Evolutionary conservation across 2,329 filamentous ascomycete species (phyloP).

Genomic region (Pseudocercospora eumusae): DNA sequence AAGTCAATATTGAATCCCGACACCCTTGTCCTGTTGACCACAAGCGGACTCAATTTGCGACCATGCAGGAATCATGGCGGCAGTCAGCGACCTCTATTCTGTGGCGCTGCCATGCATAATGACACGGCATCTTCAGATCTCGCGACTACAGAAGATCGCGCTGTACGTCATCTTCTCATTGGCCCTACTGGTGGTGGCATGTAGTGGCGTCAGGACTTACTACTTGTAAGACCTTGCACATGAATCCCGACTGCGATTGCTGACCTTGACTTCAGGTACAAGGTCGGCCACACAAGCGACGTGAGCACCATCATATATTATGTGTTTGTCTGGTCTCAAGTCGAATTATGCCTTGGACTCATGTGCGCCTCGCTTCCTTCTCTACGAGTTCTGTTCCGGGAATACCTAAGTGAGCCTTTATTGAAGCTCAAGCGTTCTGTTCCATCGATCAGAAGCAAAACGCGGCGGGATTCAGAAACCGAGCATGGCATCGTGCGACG

Average conservation of each 20-base stretch:
- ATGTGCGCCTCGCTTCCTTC: conserved; percentile 48
- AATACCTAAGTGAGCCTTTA: conserved; percentile 39
- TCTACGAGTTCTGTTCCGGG: conserved; percentile 48
- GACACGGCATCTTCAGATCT: conserved; percentile 49
- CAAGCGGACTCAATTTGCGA: not conserved
- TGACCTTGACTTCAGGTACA: conserved; percentile 11
- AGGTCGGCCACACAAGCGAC: conserved; percentile 41
- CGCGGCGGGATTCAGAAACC: conserved; percentile 18
- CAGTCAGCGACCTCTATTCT: conserved; percentile 45
- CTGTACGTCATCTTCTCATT: conserved; percentile 45
- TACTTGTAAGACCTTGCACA: conserved; percentile 30
- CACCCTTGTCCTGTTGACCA: not conserved
- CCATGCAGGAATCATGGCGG: conserved; percentile 40
- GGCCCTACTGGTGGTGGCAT: conserved; percentile 36
- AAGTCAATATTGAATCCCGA: not conserved
- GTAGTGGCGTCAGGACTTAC: conserved; percentile 41
- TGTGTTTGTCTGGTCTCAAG: conserved; percentile 45
- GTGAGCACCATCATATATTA: conserved; percentile 45
- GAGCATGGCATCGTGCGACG: conserved; percentile 18
- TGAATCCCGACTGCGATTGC: not conserved
- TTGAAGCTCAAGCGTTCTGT: conserved; percentile 20
- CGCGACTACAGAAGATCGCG: conserved; percentile 47
- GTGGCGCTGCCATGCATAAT: conserved; percentile 48
- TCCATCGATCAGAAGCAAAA: conserved; percentile 8
- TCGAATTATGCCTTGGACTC: conserved; percentile 46